phyloP scores from a whole-genome alignment of 1,284 basidiomycete species.

The Pseudozyma thailandica region DNA sequence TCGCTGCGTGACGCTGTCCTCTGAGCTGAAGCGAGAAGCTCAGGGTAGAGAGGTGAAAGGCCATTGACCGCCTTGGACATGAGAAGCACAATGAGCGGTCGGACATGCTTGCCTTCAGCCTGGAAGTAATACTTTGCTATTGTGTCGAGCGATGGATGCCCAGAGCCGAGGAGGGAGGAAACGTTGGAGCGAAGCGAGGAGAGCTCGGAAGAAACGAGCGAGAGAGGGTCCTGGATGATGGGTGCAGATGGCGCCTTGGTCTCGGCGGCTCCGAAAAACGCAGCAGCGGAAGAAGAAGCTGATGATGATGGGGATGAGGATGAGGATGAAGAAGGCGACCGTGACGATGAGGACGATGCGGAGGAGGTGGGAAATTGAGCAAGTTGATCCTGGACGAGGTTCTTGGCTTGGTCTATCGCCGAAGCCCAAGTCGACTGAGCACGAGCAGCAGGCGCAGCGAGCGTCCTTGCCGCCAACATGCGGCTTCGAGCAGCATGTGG shows the following conservation, averaged over 20 bases:
- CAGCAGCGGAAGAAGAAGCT: conserved; percentile 23
- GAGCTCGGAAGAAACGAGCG: conserved; percentile 72
- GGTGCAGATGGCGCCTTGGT: conserved; percentile 11
- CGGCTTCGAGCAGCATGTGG: conserved; percentile 8
- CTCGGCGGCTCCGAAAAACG: conserved; percentile 37
- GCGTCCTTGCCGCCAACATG: conserved; percentile 1
- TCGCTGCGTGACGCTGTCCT: conserved; percentile 61
- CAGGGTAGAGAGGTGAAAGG: conserved; percentile 72
- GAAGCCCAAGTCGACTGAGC: conserved; percentile 47
- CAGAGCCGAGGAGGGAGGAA: conserved; percentile 83
- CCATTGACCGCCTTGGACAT: conserved; percentile 91
- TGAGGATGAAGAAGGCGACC: conserved; percentile 11
- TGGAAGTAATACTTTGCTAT: conserved; percentile 95
- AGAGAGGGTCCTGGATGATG: conserved; percentile 57
- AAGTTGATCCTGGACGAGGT: conserved; percentile 40
- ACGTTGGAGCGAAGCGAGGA: conserved; percentile 79
- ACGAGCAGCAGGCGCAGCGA: conserved; percentile 9
- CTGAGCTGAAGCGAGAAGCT: conserved; percentile 67
- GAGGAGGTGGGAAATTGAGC: conserved; percentile 27
- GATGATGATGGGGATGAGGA: neutral
- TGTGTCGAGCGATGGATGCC: conserved; percentile 85
- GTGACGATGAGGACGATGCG: conserved; percentile 14
- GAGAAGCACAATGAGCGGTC: conserved; percentile 88
- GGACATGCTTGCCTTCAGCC: conserved; percentile 78
- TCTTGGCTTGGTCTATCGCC: conserved; percentile 45